phyloP scores from a whole-genome alignment of 345 rosid genomes.

The Hirschfeldia incana region DNA sequence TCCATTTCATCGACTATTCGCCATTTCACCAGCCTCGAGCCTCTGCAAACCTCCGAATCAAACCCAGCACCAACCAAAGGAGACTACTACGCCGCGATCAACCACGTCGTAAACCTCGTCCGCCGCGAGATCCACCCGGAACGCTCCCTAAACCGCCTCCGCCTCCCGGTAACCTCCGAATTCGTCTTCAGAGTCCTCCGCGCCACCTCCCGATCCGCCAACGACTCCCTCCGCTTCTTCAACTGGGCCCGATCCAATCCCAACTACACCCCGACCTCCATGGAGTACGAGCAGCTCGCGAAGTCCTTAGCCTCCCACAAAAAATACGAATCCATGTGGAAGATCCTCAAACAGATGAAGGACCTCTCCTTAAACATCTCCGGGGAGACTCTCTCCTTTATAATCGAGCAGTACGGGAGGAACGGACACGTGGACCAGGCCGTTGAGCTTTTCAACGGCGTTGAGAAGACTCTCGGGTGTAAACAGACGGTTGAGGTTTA shows the following conservation, averaged over 20 bases:
- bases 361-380: slow-evolving; percentile 53
- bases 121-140: slow-evolving; percentile 84
- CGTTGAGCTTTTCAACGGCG: slow-evolving; percentile 76
- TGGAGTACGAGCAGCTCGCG: slow-evolving; percentile 70
- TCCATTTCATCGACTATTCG: neutral
- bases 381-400: slow-evolving; percentile 57
- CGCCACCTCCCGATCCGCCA: slow-evolving; percentile 61
- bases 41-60: slow-evolving; percentile 30
- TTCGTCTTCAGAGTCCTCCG: slow-evolving; percentile 88
- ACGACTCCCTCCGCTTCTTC: slow-evolving; percentile 83
- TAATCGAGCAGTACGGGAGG: slow-evolving; percentile 76
- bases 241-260: slow-evolving; percentile 69
- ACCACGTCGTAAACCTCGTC: slow-evolving; percentile 75
- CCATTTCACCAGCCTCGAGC: slow-evolving; percentile 15
- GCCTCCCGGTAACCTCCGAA: slow-evolving; percentile 59
- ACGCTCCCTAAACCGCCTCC: slow-evolving; percentile 63
- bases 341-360: slow-evolving; percentile 67
- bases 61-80: slow-evolving; percentile 46
- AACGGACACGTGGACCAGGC: slow-evolving; percentile 78
- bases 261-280: slow-evolving; percentile 62
- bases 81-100: slow-evolving; percentile 76
- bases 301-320: slow-evolving; percentile 58
- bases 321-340: slow-evolving; percentile 82
- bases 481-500: slow-evolving; percentile 51
- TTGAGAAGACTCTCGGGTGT: slow-evolving; percentile 52